Conservation (phyloP, 495 filamentous ascomycete genomes). For the Durotheca rogersii region DNA sequence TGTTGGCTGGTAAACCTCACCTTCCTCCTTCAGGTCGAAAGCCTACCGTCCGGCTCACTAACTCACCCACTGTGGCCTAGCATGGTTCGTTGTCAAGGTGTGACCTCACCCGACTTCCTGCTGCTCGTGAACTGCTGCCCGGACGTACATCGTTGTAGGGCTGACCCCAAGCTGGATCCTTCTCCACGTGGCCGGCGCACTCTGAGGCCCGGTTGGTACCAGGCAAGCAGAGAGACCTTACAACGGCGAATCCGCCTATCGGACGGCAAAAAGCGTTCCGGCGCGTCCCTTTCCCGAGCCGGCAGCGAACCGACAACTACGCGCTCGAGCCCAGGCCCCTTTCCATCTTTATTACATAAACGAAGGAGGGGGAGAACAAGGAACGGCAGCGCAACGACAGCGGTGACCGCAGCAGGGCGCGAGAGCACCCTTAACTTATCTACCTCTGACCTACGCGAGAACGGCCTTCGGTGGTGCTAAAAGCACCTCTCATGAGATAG, state of each 20-base stretch:
- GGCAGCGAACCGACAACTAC: background rate
- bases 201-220: slow-evolving; percentile 2
- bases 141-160: slow-evolving; percentile 22
- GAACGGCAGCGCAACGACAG: too few relatives aligned
- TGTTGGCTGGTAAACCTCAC: slow-evolving; percentile 11
- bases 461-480: too few relatives aligned
- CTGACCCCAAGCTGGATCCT: slow-evolving; percentile 14
- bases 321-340: background rate
- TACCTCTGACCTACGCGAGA: too few relatives aligned
- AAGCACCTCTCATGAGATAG: slow-evolving; percentile 30
- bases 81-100: slow-evolving; percentile 16
- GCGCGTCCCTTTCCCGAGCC: background rate
- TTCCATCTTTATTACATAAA: background rate
- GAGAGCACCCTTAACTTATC: too few relatives aligned
- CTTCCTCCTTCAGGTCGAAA: slow-evolving; percentile 8
- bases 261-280: background rate
- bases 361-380: background rate
- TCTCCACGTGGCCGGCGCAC: slow-evolving; percentile 21
- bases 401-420: too few relatives aligned
- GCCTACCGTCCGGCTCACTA: slow-evolving; percentile 12
- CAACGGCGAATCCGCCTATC: background rate
- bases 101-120: slow-evolving; percentile 21
- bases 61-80: slow-evolving; percentile 13
- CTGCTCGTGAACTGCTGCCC: slow-evolving; percentile 18
- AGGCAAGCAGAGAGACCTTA: slow-evolving; percentile 15